These are phyloP conservation scores for Arctium lappa DNA, from an alignment of 129 eudicot species.

Conservation along the genomic window DNA sequence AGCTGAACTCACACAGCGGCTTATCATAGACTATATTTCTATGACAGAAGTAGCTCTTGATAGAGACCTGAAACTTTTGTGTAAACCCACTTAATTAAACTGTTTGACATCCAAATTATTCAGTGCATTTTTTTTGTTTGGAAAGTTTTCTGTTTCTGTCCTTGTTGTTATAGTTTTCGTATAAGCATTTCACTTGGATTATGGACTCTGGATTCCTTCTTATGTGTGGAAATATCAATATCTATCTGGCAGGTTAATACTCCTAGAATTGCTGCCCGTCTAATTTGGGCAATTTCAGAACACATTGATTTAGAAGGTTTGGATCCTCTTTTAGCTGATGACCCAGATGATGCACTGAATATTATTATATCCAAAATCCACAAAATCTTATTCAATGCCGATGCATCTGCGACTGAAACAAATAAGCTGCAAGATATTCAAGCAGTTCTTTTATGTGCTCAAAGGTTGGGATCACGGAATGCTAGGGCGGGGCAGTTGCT, in stretches of 20 bases:
- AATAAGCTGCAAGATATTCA: conserved; percentile 96
- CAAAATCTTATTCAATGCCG: conserved; percentile 78
- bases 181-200: conserved; percentile 4
- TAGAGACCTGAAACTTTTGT: too few species aligned
- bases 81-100: too few species aligned
- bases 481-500: conserved; percentile 92
- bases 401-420: conserved; percentile 70
- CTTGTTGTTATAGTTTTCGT: not conserved
- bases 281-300: conserved; percentile 93
- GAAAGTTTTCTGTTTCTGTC: not conserved
- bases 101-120: not conserved
- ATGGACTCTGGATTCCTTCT: conserved; percentile 7
- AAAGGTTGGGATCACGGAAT: conserved; percentile 90
- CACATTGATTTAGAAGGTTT: conserved; percentile 93
- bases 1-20: too few species aligned
- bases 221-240: not conserved
- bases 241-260: conserved; percentile 70
- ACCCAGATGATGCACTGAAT: conserved; percentile 89
- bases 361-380: conserved; percentile 81
- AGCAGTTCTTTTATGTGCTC: conserved; percentile 88
- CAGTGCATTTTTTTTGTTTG: not conserved
- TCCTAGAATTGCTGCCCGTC: conserved; percentile 87
- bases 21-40: too few species aligned
- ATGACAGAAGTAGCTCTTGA: too few species aligned
- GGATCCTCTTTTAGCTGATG: conserved; percentile 98